Base-by-base conservation (phyloP, 148 eudicot species). In the Pouteria glomerata region DNA sequence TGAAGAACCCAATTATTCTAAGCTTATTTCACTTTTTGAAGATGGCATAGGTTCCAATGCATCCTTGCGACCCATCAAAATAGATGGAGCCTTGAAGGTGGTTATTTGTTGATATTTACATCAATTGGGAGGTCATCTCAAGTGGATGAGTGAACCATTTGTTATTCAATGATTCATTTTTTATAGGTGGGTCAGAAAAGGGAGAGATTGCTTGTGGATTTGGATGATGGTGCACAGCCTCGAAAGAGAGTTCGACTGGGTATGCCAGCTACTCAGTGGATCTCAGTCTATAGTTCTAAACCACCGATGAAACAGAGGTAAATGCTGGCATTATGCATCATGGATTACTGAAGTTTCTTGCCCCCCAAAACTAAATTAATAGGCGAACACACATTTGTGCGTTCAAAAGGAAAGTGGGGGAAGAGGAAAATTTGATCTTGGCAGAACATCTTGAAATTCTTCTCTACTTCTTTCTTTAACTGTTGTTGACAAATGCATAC, bases 11-110 rank as follows among this genome's bases (percentile, higher is more conserved):
- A 74, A 81, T 66, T 84, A 84, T 70, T 73, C 79, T 0, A 84
- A 79, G 77, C 83, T 78, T 29, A 79, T 84, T 34, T 67, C 87
- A 44, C 75, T 84, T 39, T 84, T 84, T 71, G 81, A 84, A 44
- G 79, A 74, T 31, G 71, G 77, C 69, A 73, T 84, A 23, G 73
- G 72, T 67, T 73, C 84, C 52, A 66, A 74, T 69, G 81, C 83
- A 53, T 71, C 69, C 42, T 63, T 70, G 41, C 73, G 82, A 64
- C 87, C 85, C 27, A 53, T 84, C 8, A 81, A 74, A 60, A 84
- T 78, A 37, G 87, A 81, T 71, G 85, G 87, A 1, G 87, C 87
- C 53, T 69, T 78, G 48, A 81, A 84, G 87, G 87, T 83, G 5
- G 51, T 47, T 23, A 51, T 3, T 50, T 31, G 56, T 39, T 39